These are phyloP conservation scores for Scytalidium sp. DNA, from an alignment of 2,329 filamentous ascomycete species.

Conservation along the genomic window DNA sequence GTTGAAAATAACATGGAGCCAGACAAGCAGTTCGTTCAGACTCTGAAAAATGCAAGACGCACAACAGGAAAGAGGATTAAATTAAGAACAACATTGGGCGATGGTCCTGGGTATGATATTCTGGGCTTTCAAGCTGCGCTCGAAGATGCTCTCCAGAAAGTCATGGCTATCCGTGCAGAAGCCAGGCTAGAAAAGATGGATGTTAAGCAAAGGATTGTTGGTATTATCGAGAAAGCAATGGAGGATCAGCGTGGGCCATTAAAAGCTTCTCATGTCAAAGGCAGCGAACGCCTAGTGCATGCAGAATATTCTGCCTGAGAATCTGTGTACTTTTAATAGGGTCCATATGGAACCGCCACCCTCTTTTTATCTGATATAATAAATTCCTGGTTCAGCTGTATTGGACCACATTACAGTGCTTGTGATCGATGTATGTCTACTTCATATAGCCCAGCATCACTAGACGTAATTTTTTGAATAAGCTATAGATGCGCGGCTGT, in stretches of 20 bases:
- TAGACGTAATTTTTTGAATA: no score
- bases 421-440: no score
- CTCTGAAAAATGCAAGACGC: conserved; percentile 15
- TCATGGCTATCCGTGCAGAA: conserved; percentile 11
- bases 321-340: not conserved
- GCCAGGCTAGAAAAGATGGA: conserved; percentile 5
- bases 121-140: conserved; percentile 9
- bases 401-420: no score
- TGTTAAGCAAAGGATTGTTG: conserved; percentile 15
- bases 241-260: conserved; percentile 4
- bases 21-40: conserved; percentile 14
- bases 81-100: not conserved
- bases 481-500: no score
- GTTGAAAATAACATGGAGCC: conserved; percentile 18
- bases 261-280: not conserved
- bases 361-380: not conserved
- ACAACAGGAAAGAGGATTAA: not conserved
- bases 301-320: not conserved
- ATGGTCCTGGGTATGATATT: not conserved
- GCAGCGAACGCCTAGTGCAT: conserved; percentile 5
- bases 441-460: no score
- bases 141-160: conserved; percentile 7
- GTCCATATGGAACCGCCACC: not conserved
- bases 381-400: no score
- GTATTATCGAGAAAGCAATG: conserved; percentile 22